Evolutionary conservation across 352 stramenopile species (phyloP).

Genomic region (Blastocystis sp.): DNA sequence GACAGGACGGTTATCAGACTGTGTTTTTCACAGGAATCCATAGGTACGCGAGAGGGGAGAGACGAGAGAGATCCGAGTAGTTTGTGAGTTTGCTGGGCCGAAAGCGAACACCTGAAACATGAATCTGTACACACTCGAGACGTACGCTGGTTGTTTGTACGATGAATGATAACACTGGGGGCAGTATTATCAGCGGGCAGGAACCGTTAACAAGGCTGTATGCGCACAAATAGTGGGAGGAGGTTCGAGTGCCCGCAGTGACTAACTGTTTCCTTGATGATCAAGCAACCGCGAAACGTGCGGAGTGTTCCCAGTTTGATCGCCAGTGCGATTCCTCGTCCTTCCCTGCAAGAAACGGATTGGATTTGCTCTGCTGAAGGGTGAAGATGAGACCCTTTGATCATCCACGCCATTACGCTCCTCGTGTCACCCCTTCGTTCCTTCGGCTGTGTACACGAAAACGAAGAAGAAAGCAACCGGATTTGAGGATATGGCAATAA

Average conservation of each 20-base stretch:
- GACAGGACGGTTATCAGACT: slow-evolving; percentile 40
- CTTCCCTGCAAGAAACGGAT: too few species aligned
- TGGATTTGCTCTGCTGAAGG: too few species aligned
- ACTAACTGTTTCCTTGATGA: too few species aligned
- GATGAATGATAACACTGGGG: background rate
- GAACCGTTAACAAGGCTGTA: background rate
- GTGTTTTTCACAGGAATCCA: slow-evolving; percentile 53
- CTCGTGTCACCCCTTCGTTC: too few species aligned
- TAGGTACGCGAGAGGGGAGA: background rate
- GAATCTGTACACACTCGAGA: background rate
- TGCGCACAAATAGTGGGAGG: background rate
- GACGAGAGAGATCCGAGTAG: background rate
- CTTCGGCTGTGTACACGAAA: too few species aligned
- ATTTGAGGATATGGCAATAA: too few species aligned
- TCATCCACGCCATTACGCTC: too few species aligned
- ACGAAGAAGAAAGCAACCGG: too few species aligned
- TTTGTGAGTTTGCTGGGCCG: background rate
- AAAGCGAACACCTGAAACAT: background rate
- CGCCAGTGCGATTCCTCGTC: too few species aligned
- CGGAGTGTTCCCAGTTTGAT: too few species aligned
- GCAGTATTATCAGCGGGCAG: background rate
- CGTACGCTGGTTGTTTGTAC: background rate
- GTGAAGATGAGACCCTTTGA: too few species aligned
- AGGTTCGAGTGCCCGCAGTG: background rate
- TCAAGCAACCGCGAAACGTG: too few species aligned